A percentile compares a stretch with the other conserved stretches of the same genome.
Conservation (phyloP, 371 early-diverging fungal genomes). For the Haplosporangium sp. region DNA sequence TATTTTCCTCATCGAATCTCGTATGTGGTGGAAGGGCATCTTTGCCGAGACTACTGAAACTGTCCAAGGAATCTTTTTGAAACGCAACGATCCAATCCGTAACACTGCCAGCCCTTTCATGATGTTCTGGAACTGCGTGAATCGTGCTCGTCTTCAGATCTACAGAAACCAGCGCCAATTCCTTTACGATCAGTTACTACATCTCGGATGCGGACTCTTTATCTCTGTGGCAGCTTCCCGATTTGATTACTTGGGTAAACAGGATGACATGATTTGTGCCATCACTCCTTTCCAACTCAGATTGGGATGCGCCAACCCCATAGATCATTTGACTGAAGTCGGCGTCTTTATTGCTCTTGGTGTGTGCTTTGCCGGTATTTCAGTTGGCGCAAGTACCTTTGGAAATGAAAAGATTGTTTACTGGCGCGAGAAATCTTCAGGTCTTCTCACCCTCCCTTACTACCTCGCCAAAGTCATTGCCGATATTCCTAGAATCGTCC, state of each 20-base stretch:
- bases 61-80: conserved; percentile 33
- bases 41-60: conserved; percentile 47
- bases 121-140: conserved; percentile 56
- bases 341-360: conserved; percentile 58
- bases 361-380: conserved; percentile 59
- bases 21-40: conserved; percentile 52
- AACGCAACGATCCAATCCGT: conserved; percentile 57
- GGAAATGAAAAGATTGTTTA: conserved; percentile 62
- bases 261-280: conserved; percentile 57
- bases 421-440: conserved; percentile 67
- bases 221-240: conserved; percentile 57
- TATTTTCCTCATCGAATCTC: conserved; percentile 36
- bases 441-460: conserved; percentile 62
- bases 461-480: conserved; percentile 66
- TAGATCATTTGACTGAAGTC: conserved; percentile 48
- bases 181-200: conserved; percentile 64
- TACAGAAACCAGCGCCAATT: conserved; percentile 60
- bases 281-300: conserved; percentile 58
- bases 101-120: conserved; percentile 54
- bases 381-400: conserved; percentile 54
- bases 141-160: conserved; percentile 60
- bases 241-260: conserved; percentile 58
- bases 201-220: conserved; percentile 62
- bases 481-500: conserved; percentile 62
- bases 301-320: conserved; percentile 35